phyloP scores from a whole-genome alignment of 2,329 filamentous ascomycete genomes.

The Ploettnerulaceae sp. region DNA sequence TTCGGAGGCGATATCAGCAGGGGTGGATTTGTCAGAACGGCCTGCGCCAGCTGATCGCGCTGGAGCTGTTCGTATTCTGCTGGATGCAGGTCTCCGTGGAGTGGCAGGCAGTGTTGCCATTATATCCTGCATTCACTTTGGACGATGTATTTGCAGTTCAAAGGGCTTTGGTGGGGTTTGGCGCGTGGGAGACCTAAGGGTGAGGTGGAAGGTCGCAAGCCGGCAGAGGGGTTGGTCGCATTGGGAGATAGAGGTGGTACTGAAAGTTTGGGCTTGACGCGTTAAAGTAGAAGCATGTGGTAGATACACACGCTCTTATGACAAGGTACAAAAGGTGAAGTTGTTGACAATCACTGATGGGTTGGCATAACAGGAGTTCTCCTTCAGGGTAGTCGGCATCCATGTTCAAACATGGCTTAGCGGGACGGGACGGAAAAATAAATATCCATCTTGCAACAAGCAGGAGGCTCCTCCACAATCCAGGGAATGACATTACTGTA shows the following conservation, averaged over 20 bases:
- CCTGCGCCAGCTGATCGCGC: slow-evolving; percentile 25
- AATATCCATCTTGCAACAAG: too few relatives aligned
- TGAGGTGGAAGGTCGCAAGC: slow-evolving; percentile 20
- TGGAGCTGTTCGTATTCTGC: slow-evolving; percentile 24
- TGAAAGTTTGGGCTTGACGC: slow-evolving; percentile 11
- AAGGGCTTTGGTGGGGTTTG: slow-evolving; percentile 12
- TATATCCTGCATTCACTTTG: slow-evolving; percentile 6
- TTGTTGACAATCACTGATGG: background rate
- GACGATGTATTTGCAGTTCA: slow-evolving; percentile 5
- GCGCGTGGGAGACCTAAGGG: slow-evolving; percentile 20
- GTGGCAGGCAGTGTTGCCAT: slow-evolving; percentile 27
- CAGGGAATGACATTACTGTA: too few relatives aligned
- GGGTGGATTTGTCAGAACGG: slow-evolving; percentile 25
- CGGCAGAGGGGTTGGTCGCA: slow-evolving; percentile 19
- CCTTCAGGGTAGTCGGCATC: too few relatives aligned
- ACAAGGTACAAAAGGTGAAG: background rate
- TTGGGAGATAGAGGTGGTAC: slow-evolving; percentile 13
- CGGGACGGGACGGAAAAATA: too few relatives aligned
- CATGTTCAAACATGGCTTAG: too few relatives aligned
- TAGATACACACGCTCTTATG: background rate
- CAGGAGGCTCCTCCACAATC: too few relatives aligned
- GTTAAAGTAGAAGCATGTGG: slow-evolving; percentile 1
- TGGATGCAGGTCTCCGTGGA: slow-evolving; percentile 28
- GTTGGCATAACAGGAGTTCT: background rate
- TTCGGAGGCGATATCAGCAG: slow-evolving; percentile 26